Conservation (phyloP, 1,139 yeast genomes). For the Insectozyma bohioensis region DNA sequence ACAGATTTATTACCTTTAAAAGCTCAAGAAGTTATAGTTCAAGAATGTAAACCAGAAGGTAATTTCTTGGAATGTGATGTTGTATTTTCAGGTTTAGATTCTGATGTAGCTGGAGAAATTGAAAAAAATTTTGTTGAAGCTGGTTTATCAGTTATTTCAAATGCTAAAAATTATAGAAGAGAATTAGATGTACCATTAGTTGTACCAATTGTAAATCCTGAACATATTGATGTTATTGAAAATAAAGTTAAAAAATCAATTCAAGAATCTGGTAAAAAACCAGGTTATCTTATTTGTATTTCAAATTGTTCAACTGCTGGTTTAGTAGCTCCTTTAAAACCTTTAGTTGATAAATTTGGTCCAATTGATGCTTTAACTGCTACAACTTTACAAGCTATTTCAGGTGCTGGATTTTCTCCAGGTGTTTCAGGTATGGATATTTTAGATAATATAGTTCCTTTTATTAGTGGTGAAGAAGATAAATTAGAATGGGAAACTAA, state of each 20-base stretch:
- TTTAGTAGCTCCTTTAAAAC: constrained; percentile 92
- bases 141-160: constrained; percentile 84
- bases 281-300: constrained; percentile 89
- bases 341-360: constrained; percentile 84
- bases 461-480: constrained; percentile 95
- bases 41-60: constrained; percentile 71
- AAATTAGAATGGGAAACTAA: constrained; percentile 98
- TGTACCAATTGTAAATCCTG: constrained; percentile 96
- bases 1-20: constrained; percentile 73
- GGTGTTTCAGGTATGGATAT: constrained; percentile 96
- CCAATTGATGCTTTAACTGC: constrained; percentile 85
- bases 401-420: constrained; percentile 98
- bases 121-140: constrained; percentile 81
- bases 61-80: constrained; percentile 86
- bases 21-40: constrained; percentile 63
- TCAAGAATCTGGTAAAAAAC: constrained; percentile 48
- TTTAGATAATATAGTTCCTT: constrained; percentile 92
- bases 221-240: constrained; percentile 78
- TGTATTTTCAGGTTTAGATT: constrained; percentile 92
- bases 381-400: constrained; percentile 94
- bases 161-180: constrained; percentile 95
- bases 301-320: constrained; percentile 99
- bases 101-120: constrained; percentile 90
- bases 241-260: constrained; percentile 55
- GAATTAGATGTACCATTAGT: constrained; percentile 84